phyloP scores from a whole-genome alignment of 352 stramenopile genomes.

The Phytophthora pistaciae region DNA sequence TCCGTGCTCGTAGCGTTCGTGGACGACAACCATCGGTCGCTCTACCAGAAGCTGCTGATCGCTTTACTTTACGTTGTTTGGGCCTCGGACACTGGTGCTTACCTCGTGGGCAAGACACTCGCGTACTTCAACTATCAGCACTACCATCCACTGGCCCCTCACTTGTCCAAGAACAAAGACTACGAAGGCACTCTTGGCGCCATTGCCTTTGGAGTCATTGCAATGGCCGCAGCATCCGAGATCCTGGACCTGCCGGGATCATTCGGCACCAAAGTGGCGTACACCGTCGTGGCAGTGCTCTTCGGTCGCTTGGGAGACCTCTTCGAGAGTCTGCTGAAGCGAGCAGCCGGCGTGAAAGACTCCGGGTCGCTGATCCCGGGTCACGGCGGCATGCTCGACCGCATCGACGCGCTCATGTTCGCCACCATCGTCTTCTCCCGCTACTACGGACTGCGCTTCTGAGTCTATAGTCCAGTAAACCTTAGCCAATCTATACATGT shows the following conservation, averaged over 20 bases:
- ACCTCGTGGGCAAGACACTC: conserved; percentile 89
- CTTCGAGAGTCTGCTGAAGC: conserved; percentile 96
- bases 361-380: conserved; percentile 95
- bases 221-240: conserved; percentile 79
- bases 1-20: conserved; percentile 48
- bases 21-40: conserved; percentile 43
- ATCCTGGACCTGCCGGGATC: conserved; percentile 80
- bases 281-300: conserved; percentile 92
- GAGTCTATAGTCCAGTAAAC: too few relatives aligned
- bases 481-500: too few relatives aligned
- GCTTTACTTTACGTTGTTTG: conserved; percentile 58
- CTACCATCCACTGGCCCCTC: conserved; percentile 74
- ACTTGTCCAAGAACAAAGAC: conserved; percentile 94
- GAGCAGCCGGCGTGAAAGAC: conserved; percentile 95
- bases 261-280: conserved; percentile 75
- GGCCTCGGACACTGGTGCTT: conserved; percentile 90
- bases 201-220: conserved; percentile 79
- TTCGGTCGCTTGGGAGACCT: conserved; percentile 95
- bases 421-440: conserved; percentile 68
- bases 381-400: conserved; percentile 95
- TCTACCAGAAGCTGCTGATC: conserved; percentile 52
- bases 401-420: conserved; percentile 96
- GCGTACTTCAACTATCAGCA: conserved; percentile 82
- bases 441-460: conserved; percentile 39
- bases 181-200: conserved; percentile 93